phyloP scores from a whole-genome alignment of 2,329 filamentous ascomycete species.

The Trichoderma afroharzianum region DNA sequence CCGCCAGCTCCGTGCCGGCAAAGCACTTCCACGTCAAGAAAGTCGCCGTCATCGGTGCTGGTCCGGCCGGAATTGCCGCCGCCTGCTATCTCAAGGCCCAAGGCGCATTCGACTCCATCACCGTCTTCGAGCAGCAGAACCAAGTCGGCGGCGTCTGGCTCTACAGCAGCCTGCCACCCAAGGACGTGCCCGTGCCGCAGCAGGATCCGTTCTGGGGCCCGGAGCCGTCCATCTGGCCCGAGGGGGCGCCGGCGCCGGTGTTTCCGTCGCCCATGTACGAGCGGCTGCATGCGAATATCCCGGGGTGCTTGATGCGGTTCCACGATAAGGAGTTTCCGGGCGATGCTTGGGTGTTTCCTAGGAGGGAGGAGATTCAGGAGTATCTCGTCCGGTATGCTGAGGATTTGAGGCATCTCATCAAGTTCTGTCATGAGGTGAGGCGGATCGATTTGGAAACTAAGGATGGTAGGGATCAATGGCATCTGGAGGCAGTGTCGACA shows the following conservation, averaged over 20 bases:
- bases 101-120: constrained; percentile 62
- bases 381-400: constrained; percentile 72
- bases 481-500: constrained; percentile 52
- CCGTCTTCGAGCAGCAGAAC: constrained; percentile 77
- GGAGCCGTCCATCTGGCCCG: constrained; percentile 58
- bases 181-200: constrained; percentile 59
- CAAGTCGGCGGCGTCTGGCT: constrained; percentile 84
- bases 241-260: constrained; percentile 42
- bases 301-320: constrained; percentile 75
- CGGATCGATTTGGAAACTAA: constrained; percentile 42
- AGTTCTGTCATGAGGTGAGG: constrained; percentile 68
- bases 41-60: constrained; percentile 79
- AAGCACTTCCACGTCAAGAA: constrained; percentile 49
- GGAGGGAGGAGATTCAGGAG: constrained; percentile 63
- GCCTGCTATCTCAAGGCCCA: constrained; percentile 78
- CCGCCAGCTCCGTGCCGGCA: constrained; percentile 29
- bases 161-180: constrained; percentile 56
- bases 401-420: constrained; percentile 63
- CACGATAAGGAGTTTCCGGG: constrained; percentile 64
- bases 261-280: constrained; percentile 87
- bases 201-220: constrained; percentile 59
- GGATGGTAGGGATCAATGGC: constrained; percentile 53
- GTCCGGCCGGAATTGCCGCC: constrained; percentile 72
- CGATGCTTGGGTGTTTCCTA: constrained; percentile 69
- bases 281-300: constrained; percentile 80